Evolutionary conservation across 768 basidiomycete species (phyloP), one percentile per base, ranked within the genome.

Genomic region (Agrocybe pediades): DNA sequence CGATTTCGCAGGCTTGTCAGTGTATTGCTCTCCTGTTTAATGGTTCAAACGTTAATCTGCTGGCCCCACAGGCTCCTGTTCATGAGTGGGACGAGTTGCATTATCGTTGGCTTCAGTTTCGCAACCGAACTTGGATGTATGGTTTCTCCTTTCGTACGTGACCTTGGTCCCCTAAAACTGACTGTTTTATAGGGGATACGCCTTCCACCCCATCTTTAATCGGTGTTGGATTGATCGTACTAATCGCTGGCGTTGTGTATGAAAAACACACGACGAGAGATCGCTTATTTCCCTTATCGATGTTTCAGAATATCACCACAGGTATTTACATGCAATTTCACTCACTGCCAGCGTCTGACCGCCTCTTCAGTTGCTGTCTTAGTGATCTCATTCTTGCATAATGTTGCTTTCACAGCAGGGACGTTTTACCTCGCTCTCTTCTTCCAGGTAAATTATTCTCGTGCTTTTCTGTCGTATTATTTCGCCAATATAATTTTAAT

Each of bases 401-500:
- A 90, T 64, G 79, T 92, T 57, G 85, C 84, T 15, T 94, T 92
- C 69, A 92, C 83, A 58, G 82, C 91, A 26, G 91, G 89, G 45
- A 93, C 91, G 5, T 94, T 89, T 71, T 94, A 91, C 71, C 82
- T 94, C 42, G 88, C 90, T 0, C 68, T 93, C 20, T 93, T 84
- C 68, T 92, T 82, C 69, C 91, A 94, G 79, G 91, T 89, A 57
- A 30, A 74, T 64, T 41, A 49, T 39, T 9, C 46, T 40, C 44
- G 51, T 46, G 51, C 39, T 47, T 54, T 47, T 55, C 11, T 55
- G 54, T 41, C 56, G 27, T 46, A 51, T 55, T 43, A 29, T 57
- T 44, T 53, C 30, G 29, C 53, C 40, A 59, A 13, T 48, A 20
- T 39, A 33, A 53, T 41, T 24, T 45, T 45, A 42, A 29, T 47